phyloP scores from a whole-genome alignment of 176 grass and related monocot species.

The Rhynchospora tenuis region DNA sequence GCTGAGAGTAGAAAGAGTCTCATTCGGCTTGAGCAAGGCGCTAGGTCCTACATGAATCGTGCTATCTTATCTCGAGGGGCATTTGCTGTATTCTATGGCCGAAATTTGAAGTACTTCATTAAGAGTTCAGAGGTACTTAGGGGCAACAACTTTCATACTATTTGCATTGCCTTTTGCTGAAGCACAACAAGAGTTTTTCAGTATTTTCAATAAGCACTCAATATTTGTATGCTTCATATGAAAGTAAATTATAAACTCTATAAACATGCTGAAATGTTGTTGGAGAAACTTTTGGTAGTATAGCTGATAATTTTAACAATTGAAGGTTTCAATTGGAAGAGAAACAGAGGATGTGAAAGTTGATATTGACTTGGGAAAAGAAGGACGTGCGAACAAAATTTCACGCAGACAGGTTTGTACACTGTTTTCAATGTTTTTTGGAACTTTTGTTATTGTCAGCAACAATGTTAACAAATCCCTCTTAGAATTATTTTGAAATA shows the following conservation, averaged over 20 bases:
- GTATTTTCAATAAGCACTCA: conserved; percentile 3
- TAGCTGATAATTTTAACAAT: background rate
- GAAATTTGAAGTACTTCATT: conserved; percentile 72
- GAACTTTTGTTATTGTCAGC: background rate
- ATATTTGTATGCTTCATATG: conserved; percentile 15
- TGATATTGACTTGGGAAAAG: conserved; percentile 96
- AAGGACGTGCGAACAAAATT: conserved; percentile 90
- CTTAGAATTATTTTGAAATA: conserved; percentile 18
- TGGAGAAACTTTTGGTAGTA: conserved; percentile 11
- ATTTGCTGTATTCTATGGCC: conserved; percentile 81
- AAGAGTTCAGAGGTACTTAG: conserved; percentile 58
- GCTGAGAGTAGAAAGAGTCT: conserved; percentile 61
- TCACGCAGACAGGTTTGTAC: conserved; percentile 70
- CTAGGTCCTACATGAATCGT: conserved; percentile 63
- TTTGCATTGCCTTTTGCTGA: background rate
- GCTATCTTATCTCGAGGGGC: conserved; percentile 49
- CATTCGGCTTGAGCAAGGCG: conserved; percentile 73
- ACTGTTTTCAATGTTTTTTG: background rate
- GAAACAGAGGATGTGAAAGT: conserved; percentile 86
- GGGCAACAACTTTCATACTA: conserved; percentile 10
- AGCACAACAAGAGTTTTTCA: background rate
- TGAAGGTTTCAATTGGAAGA: conserved; percentile 90
- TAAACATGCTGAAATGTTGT: background rate
- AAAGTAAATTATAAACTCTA: background rate
- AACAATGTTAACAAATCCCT: background rate